A percentile compares a stretch with the other conserved stretches of the same genome.
Evolutionary conservation across 2,329 filamentous ascomycete species (phyloP).

Genomic region (Cladophialophora immunda): DNA sequence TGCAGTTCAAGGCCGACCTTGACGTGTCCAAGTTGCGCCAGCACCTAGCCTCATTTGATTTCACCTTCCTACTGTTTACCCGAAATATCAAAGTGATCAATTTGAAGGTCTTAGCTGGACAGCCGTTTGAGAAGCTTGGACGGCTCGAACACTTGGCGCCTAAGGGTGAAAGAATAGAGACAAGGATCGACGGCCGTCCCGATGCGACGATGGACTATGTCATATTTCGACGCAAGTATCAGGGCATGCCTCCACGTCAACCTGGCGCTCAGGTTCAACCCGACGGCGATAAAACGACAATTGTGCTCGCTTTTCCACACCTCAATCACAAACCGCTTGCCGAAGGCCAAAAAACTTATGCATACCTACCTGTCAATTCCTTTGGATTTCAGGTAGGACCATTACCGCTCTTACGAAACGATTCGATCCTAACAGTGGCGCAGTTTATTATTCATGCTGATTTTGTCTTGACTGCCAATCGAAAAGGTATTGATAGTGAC

Average conservation of each 20-base stretch:
- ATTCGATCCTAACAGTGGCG: neutral
- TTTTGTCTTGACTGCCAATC: conserved; percentile 27
- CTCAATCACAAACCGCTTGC: neutral
- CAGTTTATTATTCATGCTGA: conserved; percentile 30
- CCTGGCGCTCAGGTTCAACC: conserved; percentile 14
- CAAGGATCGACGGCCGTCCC: conserved; percentile 12
- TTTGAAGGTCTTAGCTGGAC: conserved; percentile 34
- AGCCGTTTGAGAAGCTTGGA: conserved; percentile 25
- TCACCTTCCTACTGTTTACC: conserved; percentile 38
- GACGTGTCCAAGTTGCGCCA: conserved; percentile 15
- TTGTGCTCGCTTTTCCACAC: conserved; percentile 25
- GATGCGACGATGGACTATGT: conserved; percentile 17
- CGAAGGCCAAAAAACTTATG: conserved; percentile 29
- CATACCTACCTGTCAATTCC: conserved; percentile 28
- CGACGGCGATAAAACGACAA: conserved; percentile 14
- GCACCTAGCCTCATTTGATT: conserved; percentile 31
- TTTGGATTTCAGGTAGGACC: conserved; percentile 13
- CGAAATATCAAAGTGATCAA: conserved; percentile 34
- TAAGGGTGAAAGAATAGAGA: conserved; percentile 15
- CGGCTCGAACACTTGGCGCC: conserved; percentile 10
- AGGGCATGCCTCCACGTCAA: conserved; percentile 11
- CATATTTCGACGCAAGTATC: conserved; percentile 14
- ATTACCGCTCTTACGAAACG: neutral
- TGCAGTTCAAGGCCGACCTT: conserved; percentile 18
- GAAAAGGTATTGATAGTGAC: conserved; percentile 16